Percentiles rank a stretch among this genome's conserved stretches.
These are phyloP conservation scores for Planoprotostelium fungivorum DNA, from an alignment of 78 protist genomes.

Conservation along the genomic window DNA sequence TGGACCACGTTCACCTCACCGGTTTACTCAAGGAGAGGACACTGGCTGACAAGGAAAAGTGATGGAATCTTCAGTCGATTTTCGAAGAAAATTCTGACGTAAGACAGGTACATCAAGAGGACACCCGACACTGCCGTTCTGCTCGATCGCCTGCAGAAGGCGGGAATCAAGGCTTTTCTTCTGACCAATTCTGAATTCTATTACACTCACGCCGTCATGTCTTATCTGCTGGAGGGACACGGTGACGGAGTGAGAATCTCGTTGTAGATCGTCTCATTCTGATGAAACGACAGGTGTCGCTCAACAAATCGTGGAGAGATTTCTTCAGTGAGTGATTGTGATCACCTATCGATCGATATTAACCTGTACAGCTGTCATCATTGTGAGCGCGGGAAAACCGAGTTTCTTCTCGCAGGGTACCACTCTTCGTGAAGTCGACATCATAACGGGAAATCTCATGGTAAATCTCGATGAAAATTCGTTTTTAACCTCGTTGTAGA, in stretches of 20 bases:
- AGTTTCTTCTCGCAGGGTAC: slow-evolving; percentile 68
- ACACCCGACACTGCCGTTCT: slow-evolving; percentile 37
- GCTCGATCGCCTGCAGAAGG: slow-evolving; percentile 46
- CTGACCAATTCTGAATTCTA: slow-evolving; percentile 51
- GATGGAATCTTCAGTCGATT: neutral
- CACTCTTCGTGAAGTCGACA: slow-evolving; percentile 63
- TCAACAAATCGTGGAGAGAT: slow-evolving; percentile 50
- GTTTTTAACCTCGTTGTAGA: neutral
- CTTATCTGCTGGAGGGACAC: slow-evolving; percentile 38
- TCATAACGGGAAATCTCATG: slow-evolving; percentile 41
- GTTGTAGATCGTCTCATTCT: too few species aligned
- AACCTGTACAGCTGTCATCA: slow-evolving; percentile 15
- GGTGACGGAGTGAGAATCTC: too few species aligned
- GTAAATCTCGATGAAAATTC: neutral
- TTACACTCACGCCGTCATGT: slow-evolving; percentile 58
- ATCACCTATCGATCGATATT: neutral
- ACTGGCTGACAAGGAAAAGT: slow-evolving; percentile 50
- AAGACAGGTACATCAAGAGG: slow-evolving; percentile 42
- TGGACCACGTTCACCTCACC: slow-evolving; percentile 52
- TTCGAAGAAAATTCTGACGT: neutral
- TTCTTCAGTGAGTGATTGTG: slow-evolving; percentile 22
- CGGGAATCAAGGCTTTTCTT: slow-evolving; percentile 35
- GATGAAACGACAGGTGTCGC: neutral
- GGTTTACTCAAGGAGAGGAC: slow-evolving; percentile 51
- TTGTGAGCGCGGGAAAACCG: slow-evolving; percentile 70